phyloP scores from a whole-genome alignment of 805 yeast genomes.

The Kluyveromyces nonfermentans region DNA sequence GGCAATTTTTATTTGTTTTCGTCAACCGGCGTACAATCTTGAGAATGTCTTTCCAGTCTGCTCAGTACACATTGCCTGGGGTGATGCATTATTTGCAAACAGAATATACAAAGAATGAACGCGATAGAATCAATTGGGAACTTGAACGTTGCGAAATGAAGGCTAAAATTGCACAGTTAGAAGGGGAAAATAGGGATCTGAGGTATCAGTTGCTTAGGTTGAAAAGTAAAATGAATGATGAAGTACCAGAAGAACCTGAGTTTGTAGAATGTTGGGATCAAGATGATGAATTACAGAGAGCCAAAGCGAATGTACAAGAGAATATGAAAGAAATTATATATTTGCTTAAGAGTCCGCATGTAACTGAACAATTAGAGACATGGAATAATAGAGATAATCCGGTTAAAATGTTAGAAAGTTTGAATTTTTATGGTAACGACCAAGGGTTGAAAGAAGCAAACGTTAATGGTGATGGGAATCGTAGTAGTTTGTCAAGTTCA shows the following conservation, averaged over 20 bases:
- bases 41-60: conserved; percentile 3
- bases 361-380: conserved; percentile 18
- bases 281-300: conserved; percentile 12
- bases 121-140: conserved; percentile 52
- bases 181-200: conserved; percentile 41
- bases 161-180: conserved; percentile 39
- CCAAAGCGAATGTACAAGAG: conserved; percentile 24
- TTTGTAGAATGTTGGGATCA: conserved; percentile 1
- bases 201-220: conserved; percentile 13
- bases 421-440: conserved; percentile 13
- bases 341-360: conserved; percentile 24
- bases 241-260: neutral
- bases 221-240: neutral
- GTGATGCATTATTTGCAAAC: conserved; percentile 55
- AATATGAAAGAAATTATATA: conserved; percentile 29
- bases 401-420: conserved; percentile 18
- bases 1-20: too few species aligned
- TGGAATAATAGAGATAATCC: conserved; percentile 16
- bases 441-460: neutral
- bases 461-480: neutral
- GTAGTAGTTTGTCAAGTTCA: neutral
- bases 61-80: conserved; percentile 33
- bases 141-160: conserved; percentile 54
- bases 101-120: conserved; percentile 54
- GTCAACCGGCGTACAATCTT: too few species aligned